Evolutionary conservation across 176 grass and related monocot species (phyloP), one percentile per base, ranked within the genome.

Genomic region (Paspalum vaginatum): DNA sequence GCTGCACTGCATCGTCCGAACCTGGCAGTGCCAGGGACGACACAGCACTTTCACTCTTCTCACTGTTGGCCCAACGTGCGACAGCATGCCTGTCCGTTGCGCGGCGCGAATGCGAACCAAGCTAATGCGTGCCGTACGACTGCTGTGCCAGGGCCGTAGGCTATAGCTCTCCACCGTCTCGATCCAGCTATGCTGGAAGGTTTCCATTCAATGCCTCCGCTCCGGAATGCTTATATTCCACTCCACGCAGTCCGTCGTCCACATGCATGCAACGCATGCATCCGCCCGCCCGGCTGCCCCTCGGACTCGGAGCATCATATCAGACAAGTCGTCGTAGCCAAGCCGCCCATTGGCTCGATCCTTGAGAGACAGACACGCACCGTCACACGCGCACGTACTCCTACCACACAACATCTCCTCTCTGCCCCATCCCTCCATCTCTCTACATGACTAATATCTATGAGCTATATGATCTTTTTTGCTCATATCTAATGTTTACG

Each of bases 1-100:
- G 10, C 44, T 18, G 18, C 46, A 14, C 44, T 18, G 18, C 46
- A 14, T 32, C 32, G 32, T 32, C 32, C 32, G 1, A 32, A 32
- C 32, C 65, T 46, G 60, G 61, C 70, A 68, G 11, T 9, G 27
- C 20, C 2, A 56, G 53, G 20, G 53, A 9, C 0, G n/a, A 56
- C 9, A 32, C 11, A 10, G 68, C 58, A 74, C 80, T 79, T 73
- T 79, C 68, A 68, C 86, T 68, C n/a, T 72, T 61, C 39, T 16
- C 75, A 85, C 83, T 85, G 85, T 61, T 79, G 1, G 7, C 26
- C 20, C 74, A 73, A 73, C 74, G 67, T 58, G 80, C 66, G 80
- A 79, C 80, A 83, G 32, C 32, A 32, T 32, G 32, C 3, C 32
- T 32, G 32, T 32, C 32, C 32, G 32, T 32, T 32, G 32, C 32